These are phyloP conservation scores for Anisodus acutangulus DNA, from an alignment of 257 asterid genomes.

Conservation along the genomic window DNA sequence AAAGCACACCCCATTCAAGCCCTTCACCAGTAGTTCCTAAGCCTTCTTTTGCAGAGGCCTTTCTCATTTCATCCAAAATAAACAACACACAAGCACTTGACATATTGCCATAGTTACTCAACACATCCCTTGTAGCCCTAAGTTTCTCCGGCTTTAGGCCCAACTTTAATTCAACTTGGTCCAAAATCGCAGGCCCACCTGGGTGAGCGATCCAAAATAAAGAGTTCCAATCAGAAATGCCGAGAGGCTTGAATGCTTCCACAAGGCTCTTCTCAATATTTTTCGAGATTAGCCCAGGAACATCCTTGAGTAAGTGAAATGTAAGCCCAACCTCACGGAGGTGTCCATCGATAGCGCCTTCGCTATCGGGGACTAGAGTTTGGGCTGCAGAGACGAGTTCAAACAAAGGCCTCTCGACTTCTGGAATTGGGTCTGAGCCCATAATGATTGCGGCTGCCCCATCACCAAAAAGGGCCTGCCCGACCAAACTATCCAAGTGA, in stretches of 20 bases:
- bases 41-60: conserved; percentile 60
- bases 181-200: conserved; percentile 72
- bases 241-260: conserved; percentile 61
- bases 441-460: conserved; percentile 66
- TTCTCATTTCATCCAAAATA: conserved; percentile 73
- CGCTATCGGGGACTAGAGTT: conserved; percentile 61
- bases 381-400: conserved; percentile 62
- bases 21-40: conserved; percentile 67
- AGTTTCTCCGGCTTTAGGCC: conserved; percentile 56
- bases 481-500: conserved; percentile 62
- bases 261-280: conserved; percentile 51
- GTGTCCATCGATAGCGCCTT: conserved; percentile 61
- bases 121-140: conserved; percentile 55
- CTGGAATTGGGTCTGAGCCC: conserved; percentile 54
- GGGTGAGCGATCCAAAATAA: conserved; percentile 78
- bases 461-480: conserved; percentile 65
- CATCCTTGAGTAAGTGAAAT: conserved; percentile 54
- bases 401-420: conserved; percentile 59
- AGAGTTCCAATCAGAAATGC: conserved; percentile 69
- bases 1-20: conserved; percentile 71
- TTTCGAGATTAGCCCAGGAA: conserved; percentile 57
- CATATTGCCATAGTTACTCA: conserved; percentile 71
- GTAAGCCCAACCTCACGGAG: conserved; percentile 67
- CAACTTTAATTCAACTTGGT: conserved; percentile 60
- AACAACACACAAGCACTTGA: conserved; percentile 69